phyloP scores from a whole-genome alignment of 495 filamentous ascomycete species.

The Pseudomonodictys pantanalensis region DNA sequence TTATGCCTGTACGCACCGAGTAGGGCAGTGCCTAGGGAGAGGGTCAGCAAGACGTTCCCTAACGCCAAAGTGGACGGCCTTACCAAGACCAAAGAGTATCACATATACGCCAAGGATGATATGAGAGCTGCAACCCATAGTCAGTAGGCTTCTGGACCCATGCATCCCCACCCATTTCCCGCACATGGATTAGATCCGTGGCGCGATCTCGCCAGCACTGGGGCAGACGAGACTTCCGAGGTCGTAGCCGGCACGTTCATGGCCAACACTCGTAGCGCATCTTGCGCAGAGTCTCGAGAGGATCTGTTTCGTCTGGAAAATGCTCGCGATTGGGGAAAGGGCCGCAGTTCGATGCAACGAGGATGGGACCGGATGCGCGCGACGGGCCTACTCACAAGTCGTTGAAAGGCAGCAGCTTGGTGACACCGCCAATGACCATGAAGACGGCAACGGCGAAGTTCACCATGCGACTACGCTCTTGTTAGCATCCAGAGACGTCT shows the following conservation, averaged over 20 bases:
- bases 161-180: background rate
- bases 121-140: constrained; percentile 49
- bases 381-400: constrained; percentile 50
- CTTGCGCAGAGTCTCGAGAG: background rate
- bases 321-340: no score
- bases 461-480: constrained; percentile 70
- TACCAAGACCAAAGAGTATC: constrained; percentile 85
- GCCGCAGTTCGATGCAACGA: constrained; percentile 1
- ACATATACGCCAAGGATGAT: constrained; percentile 81
- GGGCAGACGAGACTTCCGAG: no score
- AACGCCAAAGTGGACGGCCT: constrained; percentile 29
- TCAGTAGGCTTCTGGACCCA: no score
- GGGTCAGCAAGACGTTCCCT: constrained; percentile 2
- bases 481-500: constrained; percentile 31
- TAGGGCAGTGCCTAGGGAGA: constrained; percentile 53
- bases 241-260: no score
- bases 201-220: background rate
- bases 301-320: background rate
- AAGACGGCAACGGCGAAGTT: constrained; percentile 85
- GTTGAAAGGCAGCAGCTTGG: constrained; percentile 70
- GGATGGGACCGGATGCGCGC: background rate
- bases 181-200: background rate
- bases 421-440: constrained; percentile 87
- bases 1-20: constrained; percentile 45
- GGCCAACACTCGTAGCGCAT: background rate